Evolutionary conservation across 176 grass and related monocot species (phyloP).

Genomic region (Bolboschoenus planiculmis): DNA sequence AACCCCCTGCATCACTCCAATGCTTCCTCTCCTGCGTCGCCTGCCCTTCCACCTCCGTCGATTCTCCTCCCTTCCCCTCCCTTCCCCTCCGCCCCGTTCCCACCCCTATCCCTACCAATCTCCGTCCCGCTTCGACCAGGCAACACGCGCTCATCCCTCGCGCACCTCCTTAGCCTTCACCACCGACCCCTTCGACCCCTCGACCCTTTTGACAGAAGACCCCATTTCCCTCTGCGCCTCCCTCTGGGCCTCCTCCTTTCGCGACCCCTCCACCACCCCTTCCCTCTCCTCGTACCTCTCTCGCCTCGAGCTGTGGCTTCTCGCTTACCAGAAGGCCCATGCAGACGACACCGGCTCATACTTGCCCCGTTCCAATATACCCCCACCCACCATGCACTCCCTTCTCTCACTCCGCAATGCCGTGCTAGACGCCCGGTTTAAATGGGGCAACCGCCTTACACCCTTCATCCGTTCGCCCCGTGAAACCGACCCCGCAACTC

Average conservation of each 20-base stretch:
- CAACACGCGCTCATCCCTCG: conserved; percentile 30
- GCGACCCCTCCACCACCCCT: conserved; percentile 30
- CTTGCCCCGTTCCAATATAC: conserved; percentile 69
- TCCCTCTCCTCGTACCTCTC: conserved; percentile 53
- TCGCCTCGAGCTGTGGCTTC: conserved; percentile 89
- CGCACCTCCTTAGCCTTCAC: conserved; percentile 5
- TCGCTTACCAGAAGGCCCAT: conserved; percentile 91
- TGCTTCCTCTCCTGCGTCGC: conserved; percentile 41
- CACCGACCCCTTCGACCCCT: conserved; percentile 36
- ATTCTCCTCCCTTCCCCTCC: conserved; percentile 34
- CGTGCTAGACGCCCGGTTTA: conserved; percentile 73
- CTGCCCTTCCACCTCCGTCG: conserved; percentile 6
- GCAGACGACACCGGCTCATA: conserved; percentile 94
- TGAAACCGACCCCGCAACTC: conserved; percentile 50
- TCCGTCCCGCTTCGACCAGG: conserved; percentile 38
- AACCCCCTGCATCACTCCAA: conserved; percentile 20
- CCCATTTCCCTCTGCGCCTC: conserved; percentile 72
- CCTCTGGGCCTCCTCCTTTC: conserved; percentile 75
- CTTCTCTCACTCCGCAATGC: conserved; percentile 83
- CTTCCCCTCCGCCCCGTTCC: conserved; percentile 27
- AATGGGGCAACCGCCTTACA: conserved; percentile 75
- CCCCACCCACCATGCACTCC: conserved; percentile 42
- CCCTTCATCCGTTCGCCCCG: conserved; percentile 65
- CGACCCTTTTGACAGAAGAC: conserved; percentile 73
- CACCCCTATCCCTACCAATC: background rate